Evolutionary conservation across 257 asterid genomes (phyloP), one percentile per base, ranked within the genome.

Genomic region (Leonotis leonurus): DNA sequence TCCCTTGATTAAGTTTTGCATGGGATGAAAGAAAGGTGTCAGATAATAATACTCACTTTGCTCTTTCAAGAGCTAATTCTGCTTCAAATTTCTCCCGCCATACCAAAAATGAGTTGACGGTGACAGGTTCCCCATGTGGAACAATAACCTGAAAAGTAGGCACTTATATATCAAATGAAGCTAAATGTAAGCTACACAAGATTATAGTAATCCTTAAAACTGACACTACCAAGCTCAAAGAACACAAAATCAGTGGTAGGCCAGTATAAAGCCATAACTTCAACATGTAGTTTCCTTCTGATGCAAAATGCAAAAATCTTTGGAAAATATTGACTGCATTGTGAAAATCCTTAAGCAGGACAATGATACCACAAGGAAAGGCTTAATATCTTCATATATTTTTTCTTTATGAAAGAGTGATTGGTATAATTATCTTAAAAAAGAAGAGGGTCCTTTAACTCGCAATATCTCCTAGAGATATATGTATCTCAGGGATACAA

Each of bases 1-100:
- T 18, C 30, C 29, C 62, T 64, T n/a, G 46, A 65, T 16, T 32
- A 32, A 48, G 11, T 57, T 76, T 56, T 45, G 22, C 40, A 50
- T 26, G 56, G 57, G 50, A 44, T 55, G 16, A 69, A 63, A 63
- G 57, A 63, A 56, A 58, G 46, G 62, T 61, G 61, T 32, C 12
- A 45, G 52, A 33, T 73, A 20, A 21, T 57, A 61, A 69, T 57
- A 78, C 94, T 89, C 76, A 93, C 99, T 93, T 89, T 74, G 97
- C 99, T 78, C 87, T 85, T 78, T 89, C 96, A 29, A 93, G 88
- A 13, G 99, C 95, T 78, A 89, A 73, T 78, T 93, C 99, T n/a
- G 97, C 99, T 80, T 93, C 99, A 74, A 64, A 89, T 82, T 88
- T 93, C 68, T 93, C 99, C 61, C 97, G 83, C 99, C 99, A 93